phyloP scores from a whole-genome alignment of 768 basidiomycete genomes.

The Podaxis sp. region DNA sequence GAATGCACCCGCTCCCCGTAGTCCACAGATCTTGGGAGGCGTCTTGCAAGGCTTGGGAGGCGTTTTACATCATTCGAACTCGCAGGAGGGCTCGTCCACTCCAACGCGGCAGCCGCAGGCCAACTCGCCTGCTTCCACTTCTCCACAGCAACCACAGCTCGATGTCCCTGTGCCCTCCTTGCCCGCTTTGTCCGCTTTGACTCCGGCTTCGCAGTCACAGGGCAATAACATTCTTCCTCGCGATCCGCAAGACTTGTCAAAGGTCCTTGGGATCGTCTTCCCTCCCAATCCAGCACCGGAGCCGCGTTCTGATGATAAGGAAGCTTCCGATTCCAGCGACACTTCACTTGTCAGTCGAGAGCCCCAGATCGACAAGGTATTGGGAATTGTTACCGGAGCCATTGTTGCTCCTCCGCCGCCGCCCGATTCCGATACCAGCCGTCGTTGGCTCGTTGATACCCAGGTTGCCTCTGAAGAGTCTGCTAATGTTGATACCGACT shows the following conservation, averaged over 20 bases:
- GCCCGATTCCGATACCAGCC: neutral
- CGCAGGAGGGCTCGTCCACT: neutral
- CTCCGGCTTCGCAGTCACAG: neutral
- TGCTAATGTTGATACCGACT: neutral
- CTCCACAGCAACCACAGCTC: neutral
- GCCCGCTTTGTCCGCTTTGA: neutral
- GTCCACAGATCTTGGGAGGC: neutral
- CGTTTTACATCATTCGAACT: neutral
- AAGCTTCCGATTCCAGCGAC: neutral
- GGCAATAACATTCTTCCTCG: neutral
- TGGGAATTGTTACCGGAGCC: neutral
- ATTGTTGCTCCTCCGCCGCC: neutral
- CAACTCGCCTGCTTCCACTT: neutral
- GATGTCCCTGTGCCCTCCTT: neutral
- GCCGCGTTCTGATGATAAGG: neutral
- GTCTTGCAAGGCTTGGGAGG: neutral
- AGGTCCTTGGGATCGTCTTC: neutral
- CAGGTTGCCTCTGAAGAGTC: neutral
- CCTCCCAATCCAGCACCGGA: neutral
- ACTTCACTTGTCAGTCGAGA: neutral
- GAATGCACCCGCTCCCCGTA: neutral
- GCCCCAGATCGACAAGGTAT: neutral
- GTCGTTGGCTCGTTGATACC: neutral
- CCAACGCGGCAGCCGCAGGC: neutral
- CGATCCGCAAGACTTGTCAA: neutral